A percentile compares a stretch with the other conserved stretches of the same genome.
phyloP scores from a whole-genome alignment of 176 grass and related monocot species.

The Carex pumila region DNA sequence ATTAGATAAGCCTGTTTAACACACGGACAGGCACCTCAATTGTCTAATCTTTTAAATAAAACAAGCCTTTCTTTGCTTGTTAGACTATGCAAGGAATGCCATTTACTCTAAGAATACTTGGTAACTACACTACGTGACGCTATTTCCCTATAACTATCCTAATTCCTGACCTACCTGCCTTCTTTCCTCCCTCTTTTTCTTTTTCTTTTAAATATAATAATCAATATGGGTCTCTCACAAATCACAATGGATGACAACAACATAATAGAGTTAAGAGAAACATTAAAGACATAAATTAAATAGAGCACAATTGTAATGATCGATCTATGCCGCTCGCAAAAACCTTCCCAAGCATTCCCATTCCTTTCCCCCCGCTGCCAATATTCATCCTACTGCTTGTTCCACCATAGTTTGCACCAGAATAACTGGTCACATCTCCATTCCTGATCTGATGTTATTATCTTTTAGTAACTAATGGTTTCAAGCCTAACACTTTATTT shows the following conservation, averaged over 20 bases:
- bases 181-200: not conserved
- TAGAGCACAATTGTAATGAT: constrained; percentile 1
- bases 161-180: not conserved
- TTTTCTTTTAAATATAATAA: constrained; percentile 12
- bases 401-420: constrained; percentile 10
- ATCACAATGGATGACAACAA: constrained; percentile 17
- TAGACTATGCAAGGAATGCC: constrained; percentile 11
- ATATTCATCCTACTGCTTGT: not conserved
- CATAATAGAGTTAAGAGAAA: constrained; percentile 1
- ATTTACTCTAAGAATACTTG: constrained; percentile 9
- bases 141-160: constrained; percentile 11
- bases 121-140: not conserved
- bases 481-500: too few relatives aligned
- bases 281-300: constrained; percentile 3
- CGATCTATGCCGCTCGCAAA: constrained; percentile 3
- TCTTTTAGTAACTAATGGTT: too few relatives aligned
- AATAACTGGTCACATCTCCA: constrained; percentile 9
- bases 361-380: not conserved
- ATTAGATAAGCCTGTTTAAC: not conserved
- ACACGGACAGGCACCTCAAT: not conserved
- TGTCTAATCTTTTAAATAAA: not conserved
- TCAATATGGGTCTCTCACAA: constrained; percentile 16
- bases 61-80: not conserved
- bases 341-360: constrained; percentile 22
- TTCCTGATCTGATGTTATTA: not conserved